Evolutionary conservation across 345 rosid species (phyloP).

Genomic region (Eucalyptus sp.): DNA sequence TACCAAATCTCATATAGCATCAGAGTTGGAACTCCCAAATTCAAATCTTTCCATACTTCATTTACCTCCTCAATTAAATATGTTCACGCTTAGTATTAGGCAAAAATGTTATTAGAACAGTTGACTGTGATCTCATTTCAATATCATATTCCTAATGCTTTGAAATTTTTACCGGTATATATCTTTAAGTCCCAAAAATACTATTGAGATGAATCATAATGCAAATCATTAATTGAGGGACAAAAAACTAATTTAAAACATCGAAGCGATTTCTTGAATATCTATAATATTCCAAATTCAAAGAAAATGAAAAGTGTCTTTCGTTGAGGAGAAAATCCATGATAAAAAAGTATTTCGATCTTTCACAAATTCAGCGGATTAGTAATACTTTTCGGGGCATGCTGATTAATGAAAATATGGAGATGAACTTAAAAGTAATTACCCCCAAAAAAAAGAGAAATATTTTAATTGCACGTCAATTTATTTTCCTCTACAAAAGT

Average conservation of each 20-base stretch:
- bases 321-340: not conserved
- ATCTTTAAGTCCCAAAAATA: not conserved
- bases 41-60: fast-evolving
- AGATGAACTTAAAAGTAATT: not conserved
- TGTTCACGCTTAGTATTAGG: fast-evolving
- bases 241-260: not conserved
- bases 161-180: not conserved
- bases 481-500: not conserved
- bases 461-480: not conserved
- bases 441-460: not conserved
- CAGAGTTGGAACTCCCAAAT: fast-evolving
- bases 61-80: fast-evolving
- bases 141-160: not conserved
- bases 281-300: not conserved
- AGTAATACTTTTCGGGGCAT: not conserved
- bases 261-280: not conserved
- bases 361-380: not conserved
- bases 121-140: not conserved
- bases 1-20: too few species aligned
- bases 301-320: not conserved
- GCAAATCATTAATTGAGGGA: not conserved
- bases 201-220: not conserved
- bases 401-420: not conserved
- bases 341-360: not conserved
- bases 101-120: too few species aligned